These are phyloP conservation scores for Grigorovia yakushimaensis DNA, from an alignment of 805 yeast genomes.

Conservation along the genomic window DNA sequence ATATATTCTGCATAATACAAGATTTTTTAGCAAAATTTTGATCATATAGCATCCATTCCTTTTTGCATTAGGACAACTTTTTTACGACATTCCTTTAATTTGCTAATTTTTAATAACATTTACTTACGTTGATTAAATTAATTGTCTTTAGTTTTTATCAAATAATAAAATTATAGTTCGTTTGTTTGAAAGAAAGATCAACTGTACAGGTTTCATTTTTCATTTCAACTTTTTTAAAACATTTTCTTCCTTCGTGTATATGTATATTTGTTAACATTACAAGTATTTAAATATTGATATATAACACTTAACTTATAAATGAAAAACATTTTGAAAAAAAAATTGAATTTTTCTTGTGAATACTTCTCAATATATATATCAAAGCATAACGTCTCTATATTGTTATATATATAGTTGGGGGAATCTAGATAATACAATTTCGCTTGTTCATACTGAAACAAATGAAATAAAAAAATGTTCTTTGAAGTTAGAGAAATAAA, in stretches of 20 bases:
- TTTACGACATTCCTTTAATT: background rate
- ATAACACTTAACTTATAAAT: too few species aligned
- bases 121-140: background rate
- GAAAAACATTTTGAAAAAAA: too few species aligned
- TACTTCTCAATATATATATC: background rate
- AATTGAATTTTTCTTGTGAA: background rate
- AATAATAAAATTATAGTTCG: background rate
- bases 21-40: background rate
- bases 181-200: background rate
- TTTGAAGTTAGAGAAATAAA: background rate
- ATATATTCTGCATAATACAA: constrained; percentile 3
- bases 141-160: background rate
- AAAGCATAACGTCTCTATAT: background rate
- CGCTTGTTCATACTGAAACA: background rate
- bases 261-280: too few species aligned
- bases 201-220: too few species aligned
- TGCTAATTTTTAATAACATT: background rate
- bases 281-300: too few species aligned
- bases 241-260: too few species aligned
- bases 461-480: background rate
- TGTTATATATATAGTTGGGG: background rate
- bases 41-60: constrained; percentile 6
- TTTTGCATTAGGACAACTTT: constrained; percentile 1
- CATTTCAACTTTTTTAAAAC: too few species aligned
- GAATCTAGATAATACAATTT: background rate